A percentile compares a stretch with the other conserved stretches of the same genome.
These are phyloP conservation scores for Pleurotus tuoliensis DNA, from an alignment of 768 basidiomycete genomes.

Conservation along the genomic window DNA sequence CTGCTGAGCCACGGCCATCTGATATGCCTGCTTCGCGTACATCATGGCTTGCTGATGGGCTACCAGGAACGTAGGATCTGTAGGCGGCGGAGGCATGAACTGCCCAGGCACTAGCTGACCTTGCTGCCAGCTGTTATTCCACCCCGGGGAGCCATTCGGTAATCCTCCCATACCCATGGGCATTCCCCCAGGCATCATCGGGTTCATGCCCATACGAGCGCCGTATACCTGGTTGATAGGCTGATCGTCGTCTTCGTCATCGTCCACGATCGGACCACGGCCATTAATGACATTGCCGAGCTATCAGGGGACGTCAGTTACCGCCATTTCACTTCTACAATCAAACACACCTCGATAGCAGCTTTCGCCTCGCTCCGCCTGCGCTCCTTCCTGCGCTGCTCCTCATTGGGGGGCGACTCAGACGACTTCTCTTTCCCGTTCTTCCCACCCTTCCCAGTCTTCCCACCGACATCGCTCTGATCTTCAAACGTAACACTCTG, in stretches of 20 bases:
- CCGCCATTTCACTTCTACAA: not conserved
- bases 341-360: conserved; percentile 71
- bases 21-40: conserved; percentile 84
- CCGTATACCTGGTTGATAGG: conserved; percentile 41
- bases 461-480: conserved; percentile 25
- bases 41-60: conserved; percentile 90
- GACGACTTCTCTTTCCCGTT: conserved; percentile 28
- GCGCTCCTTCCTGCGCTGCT: conserved; percentile 65
- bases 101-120: conserved; percentile 38
- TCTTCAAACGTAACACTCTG: conserved; percentile 72
- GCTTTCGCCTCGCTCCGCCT: conserved; percentile 81
- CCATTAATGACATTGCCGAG: conserved; percentile 89
- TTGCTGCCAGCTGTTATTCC: conserved; percentile 18
- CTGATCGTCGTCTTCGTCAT: conserved; percentile 45
- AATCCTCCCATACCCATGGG: conserved; percentile 26
- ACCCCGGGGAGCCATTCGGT: conserved; percentile 13
- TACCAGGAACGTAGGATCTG: conserved; percentile 57
- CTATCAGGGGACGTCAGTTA: conserved; percentile 29
- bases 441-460: conserved; percentile 23
- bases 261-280: conserved; percentile 54
- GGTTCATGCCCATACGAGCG: conserved; percentile 37
- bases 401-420: conserved; percentile 34
- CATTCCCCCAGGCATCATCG: conserved; percentile 39
- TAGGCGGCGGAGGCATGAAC: conserved; percentile 35
- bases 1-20: conserved; percentile 87